Base-by-base conservation (phyloP, 805 yeast species). In the Yamadazyma insecticola region DNA sequence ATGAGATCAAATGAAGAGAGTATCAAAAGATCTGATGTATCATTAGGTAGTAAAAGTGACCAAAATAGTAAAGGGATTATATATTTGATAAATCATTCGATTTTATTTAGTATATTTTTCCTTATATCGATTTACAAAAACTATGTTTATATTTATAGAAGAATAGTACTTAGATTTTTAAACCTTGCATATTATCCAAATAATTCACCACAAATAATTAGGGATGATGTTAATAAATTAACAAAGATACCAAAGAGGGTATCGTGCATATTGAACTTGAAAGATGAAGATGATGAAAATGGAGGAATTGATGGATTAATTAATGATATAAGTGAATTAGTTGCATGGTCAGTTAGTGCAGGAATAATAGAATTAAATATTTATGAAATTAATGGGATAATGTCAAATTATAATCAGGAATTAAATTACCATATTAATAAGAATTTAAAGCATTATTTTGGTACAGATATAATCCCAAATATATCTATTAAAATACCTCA, bases 271-370 rank as follows among this genome's bases (percentile, higher is more conserved):
- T 59, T 92, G 35, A 78, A 75, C 44, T 70, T 78, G 51, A 79
- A 78, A 48, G 72, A 80, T 16, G 87, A 78, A 36, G 84, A 81
- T 39, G 90, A 80, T 45, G 95, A 86, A 46, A 90, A 88, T 37
- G 96, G 95, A 19, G 97, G 97, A 2, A 56, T 81, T 25, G 85
- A 81, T 38, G 96, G 95, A 0, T 63, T 90, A 25, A 66, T 89
- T 46, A 78, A 75, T 43, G 85, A 85, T 46, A 72, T 81, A 5
- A 74, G 89, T 28, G 96, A 89, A 47, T 41, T 89, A 22, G 71
- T 77, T 1, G 78, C 92, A 5, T 92, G 98, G 98, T 72, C 87
- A 23, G 55, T 86, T n/a, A 81, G 94, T 20, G 77, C 90, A n/a
- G 96, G 96, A 2, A 75, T 88, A 29, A 76, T 78, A 24, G 60